phyloP scores from a whole-genome alignment of 371 early-diverging fungal genomes.

The Rhizomucor pusillus region DNA sequence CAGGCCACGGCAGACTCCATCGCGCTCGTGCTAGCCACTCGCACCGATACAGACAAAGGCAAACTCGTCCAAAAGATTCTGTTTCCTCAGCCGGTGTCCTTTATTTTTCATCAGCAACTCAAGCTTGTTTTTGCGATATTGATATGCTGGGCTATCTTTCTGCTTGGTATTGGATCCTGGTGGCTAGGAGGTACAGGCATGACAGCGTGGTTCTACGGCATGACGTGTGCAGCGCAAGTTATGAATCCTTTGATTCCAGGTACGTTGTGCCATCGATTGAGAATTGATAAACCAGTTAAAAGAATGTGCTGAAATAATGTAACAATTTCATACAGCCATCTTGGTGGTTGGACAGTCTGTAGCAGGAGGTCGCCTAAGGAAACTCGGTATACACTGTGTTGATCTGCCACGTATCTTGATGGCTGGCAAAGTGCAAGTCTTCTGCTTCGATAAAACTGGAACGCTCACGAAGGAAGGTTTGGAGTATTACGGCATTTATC shows the following conservation, averaged over 20 bases:
- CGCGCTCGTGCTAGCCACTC: constrained; percentile 68
- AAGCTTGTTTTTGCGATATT: constrained; percentile 63
- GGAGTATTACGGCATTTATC: constrained; percentile 53
- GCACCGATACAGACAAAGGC: constrained; percentile 75
- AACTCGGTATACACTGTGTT: constrained; percentile 68
- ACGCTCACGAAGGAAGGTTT: constrained; percentile 67
- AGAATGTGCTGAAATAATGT: too few relatives aligned
- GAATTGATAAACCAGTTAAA: too few relatives aligned
- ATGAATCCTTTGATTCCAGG: constrained; percentile 67
- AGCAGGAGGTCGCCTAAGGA: constrained; percentile 64
- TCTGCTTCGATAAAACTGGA: constrained; percentile 80
- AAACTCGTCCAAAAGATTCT: constrained; percentile 73
- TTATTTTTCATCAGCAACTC: constrained; percentile 68
- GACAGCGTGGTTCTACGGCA: constrained; percentile 62
- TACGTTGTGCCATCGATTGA: constrained; percentile 5
- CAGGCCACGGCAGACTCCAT: constrained; percentile 32
- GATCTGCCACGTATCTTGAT: constrained; percentile 81
- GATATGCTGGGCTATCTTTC: constrained; percentile 52
- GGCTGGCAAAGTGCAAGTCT: constrained; percentile 92
- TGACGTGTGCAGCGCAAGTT: constrained; percentile 72
- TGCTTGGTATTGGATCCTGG: constrained; percentile 44
- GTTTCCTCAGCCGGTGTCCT: constrained; percentile 60
- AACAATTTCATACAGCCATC: too few relatives aligned
- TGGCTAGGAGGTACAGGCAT: constrained; percentile 48
- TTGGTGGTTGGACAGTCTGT: constrained; percentile 77